Percentiles rank a stretch among this genome's conserved stretches.
These are phyloP conservation scores for Anaeromyces robustus DNA, from an alignment of 192 early-diverging fungal species.

Conservation along the genomic window DNA sequence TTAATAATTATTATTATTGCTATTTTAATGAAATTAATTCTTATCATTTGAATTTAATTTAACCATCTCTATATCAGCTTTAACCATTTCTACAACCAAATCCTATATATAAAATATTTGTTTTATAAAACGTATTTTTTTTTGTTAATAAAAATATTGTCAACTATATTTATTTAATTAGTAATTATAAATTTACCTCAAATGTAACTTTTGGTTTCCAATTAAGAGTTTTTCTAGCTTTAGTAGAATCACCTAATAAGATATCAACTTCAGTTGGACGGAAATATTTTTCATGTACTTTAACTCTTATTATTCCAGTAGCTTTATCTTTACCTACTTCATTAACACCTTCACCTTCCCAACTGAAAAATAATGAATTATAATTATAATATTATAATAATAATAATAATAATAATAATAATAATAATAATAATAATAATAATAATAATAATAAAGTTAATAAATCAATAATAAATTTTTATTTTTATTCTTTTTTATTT, in stretches of 20 bases:
- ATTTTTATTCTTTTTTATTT: too few species aligned
- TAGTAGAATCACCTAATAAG: conserved; percentile 52
- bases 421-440: conserved; percentile 1
- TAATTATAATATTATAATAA: conserved; percentile 6
- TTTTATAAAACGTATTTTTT: background rate
- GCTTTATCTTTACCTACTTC: conserved; percentile 39
- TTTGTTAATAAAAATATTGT: background rate
- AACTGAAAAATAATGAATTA: conserved; percentile 2
- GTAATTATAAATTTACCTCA: conserved; percentile 26
- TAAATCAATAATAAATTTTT: too few species aligned
- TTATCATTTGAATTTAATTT: background rate
- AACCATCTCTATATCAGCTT: conserved; percentile 25
- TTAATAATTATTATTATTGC: too few species aligned
- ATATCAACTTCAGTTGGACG: conserved; percentile 66
- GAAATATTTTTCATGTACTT: conserved; percentile 59
- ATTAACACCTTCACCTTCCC: conserved; percentile 47
- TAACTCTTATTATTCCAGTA: conserved; percentile 32
- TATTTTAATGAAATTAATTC: background rate
- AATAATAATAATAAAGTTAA: too few species aligned
- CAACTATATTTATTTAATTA: too few species aligned
- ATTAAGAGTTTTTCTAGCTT: conserved; percentile 42
- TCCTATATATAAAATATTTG: conserved; percentile 3
- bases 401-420: conserved; percentile 7
- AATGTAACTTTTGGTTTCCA: conserved; percentile 57
- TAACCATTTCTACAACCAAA: conserved; percentile 48